Evolutionary conservation across 495 filamentous ascomycete genomes (phyloP).

Genomic region (Corynascus novoguineensis): DNA sequence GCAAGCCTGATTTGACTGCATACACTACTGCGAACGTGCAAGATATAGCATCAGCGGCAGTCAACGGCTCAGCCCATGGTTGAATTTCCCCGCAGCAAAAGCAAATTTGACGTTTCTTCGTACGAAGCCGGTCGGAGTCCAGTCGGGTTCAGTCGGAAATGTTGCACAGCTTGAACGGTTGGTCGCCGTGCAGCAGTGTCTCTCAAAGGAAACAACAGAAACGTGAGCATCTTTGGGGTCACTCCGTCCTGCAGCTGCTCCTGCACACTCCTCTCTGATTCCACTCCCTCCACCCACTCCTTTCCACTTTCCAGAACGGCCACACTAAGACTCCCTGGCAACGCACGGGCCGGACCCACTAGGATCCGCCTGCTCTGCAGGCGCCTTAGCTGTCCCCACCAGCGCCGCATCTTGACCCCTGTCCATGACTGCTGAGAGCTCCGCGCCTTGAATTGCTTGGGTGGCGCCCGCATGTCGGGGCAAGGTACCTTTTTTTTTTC

Average conservation of each 20-base stretch:
- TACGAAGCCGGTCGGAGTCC: too few species aligned
- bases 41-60: too few species aligned
- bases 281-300: conserved; percentile 7
- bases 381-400: conserved; percentile 2
- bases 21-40: too few species aligned
- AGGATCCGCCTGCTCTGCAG: conserved; percentile 6
- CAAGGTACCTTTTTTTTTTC: conserved; percentile 17
- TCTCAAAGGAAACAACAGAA: conserved; percentile 19
- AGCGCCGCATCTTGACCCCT: conserved; percentile 15
- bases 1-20: too few species aligned
- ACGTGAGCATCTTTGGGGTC: conserved; percentile 7
- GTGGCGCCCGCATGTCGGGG: conserved; percentile 17
- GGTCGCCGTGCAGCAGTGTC: conserved; percentile 9
- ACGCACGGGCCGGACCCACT: conserved; percentile 13
- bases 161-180: neutral
- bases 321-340: conserved; percentile 14
- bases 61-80: too few species aligned
- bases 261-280: conserved; percentile 7
- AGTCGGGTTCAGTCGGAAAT: neutral
- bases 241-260: neutral
- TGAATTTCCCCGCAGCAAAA: too few species aligned
- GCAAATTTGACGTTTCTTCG: too few species aligned
- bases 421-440: conserved; percentile 16
- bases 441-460: conserved; percentile 7
- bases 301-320: conserved; percentile 19